These are phyloP conservation scores for Annulohypoxylon moriforme DNA, from an alignment of 495 filamentous ascomycete genomes.

Conservation along the genomic window DNA sequence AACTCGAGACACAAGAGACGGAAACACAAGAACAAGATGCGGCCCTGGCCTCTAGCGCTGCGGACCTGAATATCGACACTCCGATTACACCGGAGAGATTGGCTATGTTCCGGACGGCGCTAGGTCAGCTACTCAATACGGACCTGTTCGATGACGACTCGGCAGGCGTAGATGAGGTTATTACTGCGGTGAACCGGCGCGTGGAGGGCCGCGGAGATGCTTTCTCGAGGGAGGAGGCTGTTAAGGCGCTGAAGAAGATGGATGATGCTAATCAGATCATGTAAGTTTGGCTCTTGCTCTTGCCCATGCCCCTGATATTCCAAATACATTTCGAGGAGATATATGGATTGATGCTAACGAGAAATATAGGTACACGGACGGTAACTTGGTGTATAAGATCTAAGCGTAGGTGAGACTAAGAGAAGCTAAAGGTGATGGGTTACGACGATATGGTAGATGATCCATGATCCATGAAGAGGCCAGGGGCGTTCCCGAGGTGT, in stretches of 20 bases:
- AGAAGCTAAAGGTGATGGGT: background rate
- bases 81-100: constrained; percentile 73
- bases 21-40: constrained; percentile 50
- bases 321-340: too few species aligned
- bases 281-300: constrained; percentile 66
- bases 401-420: background rate
- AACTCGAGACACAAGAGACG: constrained; percentile 52
- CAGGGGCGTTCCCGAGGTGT: constrained; percentile 10
- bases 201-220: constrained; percentile 63
- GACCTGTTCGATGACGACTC: constrained; percentile 83
- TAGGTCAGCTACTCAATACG: constrained; percentile 84
- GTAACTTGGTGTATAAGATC: constrained; percentile 60
- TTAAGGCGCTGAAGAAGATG: constrained; percentile 81
- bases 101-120: constrained; percentile 76
- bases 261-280: constrained; percentile 89
- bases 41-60: constrained; percentile 51
- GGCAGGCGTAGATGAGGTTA: constrained; percentile 76
- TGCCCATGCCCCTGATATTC: background rate
- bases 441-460: constrained; percentile 30
- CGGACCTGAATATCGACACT: constrained; percentile 51
- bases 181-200: constrained; percentile 81
- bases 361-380: constrained; percentile 57
- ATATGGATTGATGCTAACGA: constrained; percentile 41
- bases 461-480: background rate
- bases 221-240: constrained; percentile 79